Base-by-base conservation (phyloP, 2,329 filamentous ascomycete genomes). In the Fusarium sp. region DNA sequence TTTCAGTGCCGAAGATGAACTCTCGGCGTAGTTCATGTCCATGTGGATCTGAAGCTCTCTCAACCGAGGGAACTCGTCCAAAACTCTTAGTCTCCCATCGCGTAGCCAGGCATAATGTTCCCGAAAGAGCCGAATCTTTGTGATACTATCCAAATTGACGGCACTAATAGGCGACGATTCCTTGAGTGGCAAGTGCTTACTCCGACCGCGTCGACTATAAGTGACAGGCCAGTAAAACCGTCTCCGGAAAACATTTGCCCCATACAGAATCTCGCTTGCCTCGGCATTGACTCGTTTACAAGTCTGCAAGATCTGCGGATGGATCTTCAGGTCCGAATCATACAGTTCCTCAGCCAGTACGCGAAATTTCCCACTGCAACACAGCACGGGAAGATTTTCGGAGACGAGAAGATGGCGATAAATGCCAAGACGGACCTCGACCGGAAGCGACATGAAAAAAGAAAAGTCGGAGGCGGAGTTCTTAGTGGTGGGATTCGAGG, bases 341-440 rank as follows among this genome's bases (percentile, higher is more conserved):
- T 34, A 43, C 6, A 24, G 20, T 5, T 42, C 12, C 11, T 29
- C 58, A 2, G 29, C 29, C 0, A 67, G 6, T n/a, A 72, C 25
- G 20, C 69, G 69, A 22, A 70, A 58, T 5, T 22, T 32, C 7
- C 42, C 27, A 3, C 24, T 12, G 10, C 54, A 11, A 6, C 51
- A 40, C 5, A 72, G 8, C 9, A 58, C 42, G 7, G 56, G 18
- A 6, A 45, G 7, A 9, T 6, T 5, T 5, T 9, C 8, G 10
- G 54, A 66, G 20, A 47, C 8, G n/a, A 71, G 69, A 0, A 71
- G 69, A 1, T 52, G 15, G 11, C 43, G 53, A 18, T 70, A 72
- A 15, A 72, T 60, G 14, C n/a, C 20, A 11, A 72, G 57, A 12
- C 69, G 51, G 7, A 67, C 47, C 6, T 72, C 69, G 3, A 22